These are phyloP conservation scores for Mesembryanthemum crystallinum DNA, from an alignment of 148 eudicot species.

Conservation along the genomic window DNA sequence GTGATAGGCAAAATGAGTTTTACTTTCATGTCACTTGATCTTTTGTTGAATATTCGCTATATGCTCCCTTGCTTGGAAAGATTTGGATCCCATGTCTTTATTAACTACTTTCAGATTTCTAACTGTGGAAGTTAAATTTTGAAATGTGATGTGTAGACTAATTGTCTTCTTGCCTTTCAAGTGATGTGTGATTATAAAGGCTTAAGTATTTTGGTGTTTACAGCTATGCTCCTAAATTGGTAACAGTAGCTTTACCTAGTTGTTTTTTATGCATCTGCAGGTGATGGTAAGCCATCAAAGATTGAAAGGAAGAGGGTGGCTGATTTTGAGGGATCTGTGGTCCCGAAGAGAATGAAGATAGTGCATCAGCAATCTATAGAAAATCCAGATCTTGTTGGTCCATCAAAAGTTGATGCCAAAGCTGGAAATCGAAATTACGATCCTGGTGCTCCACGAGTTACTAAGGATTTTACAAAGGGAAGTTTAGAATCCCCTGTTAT, in stretches of 20 bases:
- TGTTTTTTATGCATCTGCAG: conserved; percentile 28
- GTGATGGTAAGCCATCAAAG: conserved; percentile 25
- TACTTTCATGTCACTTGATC: neutral
- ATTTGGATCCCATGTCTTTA: neutral
- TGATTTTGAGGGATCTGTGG: conserved; percentile 30
- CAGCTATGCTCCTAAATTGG: neutral
- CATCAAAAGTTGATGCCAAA: conserved; percentile 6
- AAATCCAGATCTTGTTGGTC: conserved; percentile 14
- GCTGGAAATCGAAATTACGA: conserved; percentile 19
- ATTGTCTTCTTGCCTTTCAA: neutral
- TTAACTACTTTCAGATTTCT: neutral
- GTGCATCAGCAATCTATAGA: conserved; percentile 18
- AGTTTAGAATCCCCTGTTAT: conserved; percentile 5
- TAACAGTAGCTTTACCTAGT: conserved; percentile 1
- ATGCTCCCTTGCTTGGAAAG: neutral
- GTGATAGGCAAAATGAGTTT: neutral
- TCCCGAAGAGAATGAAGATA: conserved; percentile 31
- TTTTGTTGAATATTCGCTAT: neutral
- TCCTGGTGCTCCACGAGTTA: conserved; percentile 13
- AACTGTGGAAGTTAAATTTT: neutral
- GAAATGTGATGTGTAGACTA: neutral
- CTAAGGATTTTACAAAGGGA: conserved; percentile 21
- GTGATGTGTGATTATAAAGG: neutral
- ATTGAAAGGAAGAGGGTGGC: conserved; percentile 34
- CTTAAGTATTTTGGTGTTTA: neutral